Evolutionary conservation across 2,329 filamentous ascomycete genomes (phyloP), one percentile per base, ranked within the genome.

Genomic region (Hyphodiscus sp.): DNA sequence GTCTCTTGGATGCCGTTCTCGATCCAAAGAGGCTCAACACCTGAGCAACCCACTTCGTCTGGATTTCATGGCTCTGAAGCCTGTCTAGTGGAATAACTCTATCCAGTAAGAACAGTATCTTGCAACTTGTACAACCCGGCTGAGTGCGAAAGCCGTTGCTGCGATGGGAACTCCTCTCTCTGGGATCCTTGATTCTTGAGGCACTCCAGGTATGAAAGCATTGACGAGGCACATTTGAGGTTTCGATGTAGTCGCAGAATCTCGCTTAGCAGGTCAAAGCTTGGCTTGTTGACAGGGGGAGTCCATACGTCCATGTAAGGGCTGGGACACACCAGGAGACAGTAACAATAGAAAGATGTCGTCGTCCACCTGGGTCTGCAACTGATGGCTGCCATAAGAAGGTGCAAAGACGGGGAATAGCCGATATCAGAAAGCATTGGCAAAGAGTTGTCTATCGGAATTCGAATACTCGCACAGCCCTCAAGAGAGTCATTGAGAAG

Each of bases 161-260:
- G 50, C 58, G 56, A 54, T 38, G 54, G 48, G 53, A 52, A 54
- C 41, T 46, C 44, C 42, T 33, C 51, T 52, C 44, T 33, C 16
- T 23, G 26, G 19, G 49, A 51, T 57, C 55, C 54, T 55, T 51
- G 49, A 45, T n/a, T 51, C 51, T 45, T 57, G 51, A 43, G 52
- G 55, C 61, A 57, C 45, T 52, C 47, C 41, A 56, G 58, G 61
- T 64, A 45, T 57, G 58, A 65, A 63, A 53, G 52, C 50, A 58
- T 58, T 56, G 62, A 57, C 58, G 58, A 62, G 55, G 58, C 58
- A 61, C 50, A 54, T 50, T 58, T 44, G 53, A 54, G 56, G 64
- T 67, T 67, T 66, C 65, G 65, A 53, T 52, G 54, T 56, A 58
- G 65, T 66, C 61, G 60, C 63, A 65, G 58, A 57, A 43, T 18